These are phyloP conservation scores for Nymphaea thermarum DNA, from an alignment of 164 flowering plant genomes.

Conservation along the genomic window DNA sequence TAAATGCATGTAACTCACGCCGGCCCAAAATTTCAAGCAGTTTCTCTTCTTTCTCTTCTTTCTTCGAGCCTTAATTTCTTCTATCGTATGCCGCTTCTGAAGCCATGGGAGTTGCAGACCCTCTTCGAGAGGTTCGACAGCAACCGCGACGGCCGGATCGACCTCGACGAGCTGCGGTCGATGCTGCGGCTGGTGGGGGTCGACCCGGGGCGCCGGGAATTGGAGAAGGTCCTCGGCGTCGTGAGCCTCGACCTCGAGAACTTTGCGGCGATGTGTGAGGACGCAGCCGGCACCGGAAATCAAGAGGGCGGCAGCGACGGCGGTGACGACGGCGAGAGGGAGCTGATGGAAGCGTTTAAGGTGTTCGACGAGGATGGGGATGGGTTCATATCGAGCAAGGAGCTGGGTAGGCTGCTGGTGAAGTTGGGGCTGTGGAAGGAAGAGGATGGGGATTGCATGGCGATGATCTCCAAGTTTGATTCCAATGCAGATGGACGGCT, in stretches of 20 bases:
- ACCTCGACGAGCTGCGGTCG: background rate
- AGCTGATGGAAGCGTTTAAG: slow-evolving; percentile 35
- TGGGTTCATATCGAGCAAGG: slow-evolving; percentile 58
- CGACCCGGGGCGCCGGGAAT: background rate
- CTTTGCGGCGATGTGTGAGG: background rate
- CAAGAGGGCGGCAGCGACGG: background rate
- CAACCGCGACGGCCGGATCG: background rate
- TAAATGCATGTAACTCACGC: too few species aligned
- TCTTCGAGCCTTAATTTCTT: background rate
- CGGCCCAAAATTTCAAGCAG: too few species aligned
- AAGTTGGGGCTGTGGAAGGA: slow-evolving; percentile 35
- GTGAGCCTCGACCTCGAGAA: background rate
- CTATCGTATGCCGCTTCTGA: background rate
- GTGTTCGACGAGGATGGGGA: slow-evolving; percentile 65
- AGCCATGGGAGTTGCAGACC: background rate
- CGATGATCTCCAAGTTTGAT: slow-evolving; percentile 17
- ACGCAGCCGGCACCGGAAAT: background rate
- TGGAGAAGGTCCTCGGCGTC: background rate
- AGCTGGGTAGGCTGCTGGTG: slow-evolving; percentile 38
- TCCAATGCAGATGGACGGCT: slow-evolving; percentile 15
- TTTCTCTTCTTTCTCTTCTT: too few species aligned
- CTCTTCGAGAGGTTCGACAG: background rate
- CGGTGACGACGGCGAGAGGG: slow-evolving; percentile 7
- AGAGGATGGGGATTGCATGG: slow-evolving; percentile 8
- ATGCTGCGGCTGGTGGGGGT: background rate